A percentile compares a stretch with the other conserved stretches of the same genome.
These are phyloP conservation scores for Fraxinus platypoda DNA, from an alignment of 305 asterid species.

Conservation along the genomic window DNA sequence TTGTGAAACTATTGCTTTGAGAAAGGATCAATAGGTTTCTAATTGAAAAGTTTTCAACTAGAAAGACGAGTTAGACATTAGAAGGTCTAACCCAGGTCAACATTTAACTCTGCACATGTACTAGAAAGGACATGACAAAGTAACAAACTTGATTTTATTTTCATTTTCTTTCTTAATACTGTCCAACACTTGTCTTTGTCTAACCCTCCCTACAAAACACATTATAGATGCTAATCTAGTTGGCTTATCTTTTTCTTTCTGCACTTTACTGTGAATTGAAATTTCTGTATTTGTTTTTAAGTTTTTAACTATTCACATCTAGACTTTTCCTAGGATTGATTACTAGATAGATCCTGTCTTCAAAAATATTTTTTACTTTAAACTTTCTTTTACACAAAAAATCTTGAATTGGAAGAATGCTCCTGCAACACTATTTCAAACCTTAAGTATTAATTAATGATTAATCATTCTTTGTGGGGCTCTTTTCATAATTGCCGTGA, in stretches of 20 bases:
- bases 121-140: neutral
- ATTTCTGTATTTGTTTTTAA: neutral
- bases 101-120: neutral
- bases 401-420: neutral
- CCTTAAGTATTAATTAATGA: neutral
- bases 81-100: neutral
- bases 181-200: neutral
- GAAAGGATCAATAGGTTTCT: neutral
- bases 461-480: neutral
- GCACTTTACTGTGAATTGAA: neutral
- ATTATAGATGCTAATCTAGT: neutral
- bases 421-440: neutral
- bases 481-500: neutral
- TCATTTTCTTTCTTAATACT: neutral
- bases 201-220: neutral
- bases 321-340: neutral
- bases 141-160: neutral
- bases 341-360: neutral
- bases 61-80: neutral
- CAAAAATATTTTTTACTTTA: neutral
- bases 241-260: neutral
- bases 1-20: neutral
- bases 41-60: neutral
- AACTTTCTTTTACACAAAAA: neutral
- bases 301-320: neutral